phyloP scores from a whole-genome alignment of 2,329 filamentous ascomycete species.

The Moelleriella libera region DNA sequence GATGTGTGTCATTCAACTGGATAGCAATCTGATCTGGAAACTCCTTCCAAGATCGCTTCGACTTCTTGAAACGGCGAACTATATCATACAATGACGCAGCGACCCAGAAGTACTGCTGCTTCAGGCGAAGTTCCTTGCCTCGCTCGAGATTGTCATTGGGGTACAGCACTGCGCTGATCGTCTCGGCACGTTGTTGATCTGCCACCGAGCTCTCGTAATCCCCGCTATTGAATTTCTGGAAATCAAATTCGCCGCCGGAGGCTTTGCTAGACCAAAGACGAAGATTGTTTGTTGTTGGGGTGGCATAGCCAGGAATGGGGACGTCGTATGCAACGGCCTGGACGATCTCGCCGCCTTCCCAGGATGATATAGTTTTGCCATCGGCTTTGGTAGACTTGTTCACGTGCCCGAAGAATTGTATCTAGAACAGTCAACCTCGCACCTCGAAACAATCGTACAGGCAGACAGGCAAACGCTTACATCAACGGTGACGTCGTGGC shows the following conservation, averaged over 20 bases:
- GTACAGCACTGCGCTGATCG: conserved; percentile 92
- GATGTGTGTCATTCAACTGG: conserved; percentile 95
- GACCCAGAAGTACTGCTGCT: conserved; percentile 99
- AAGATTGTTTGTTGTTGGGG: conserved; percentile 86
- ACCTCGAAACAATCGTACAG: not conserved
- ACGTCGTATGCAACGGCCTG: conserved; percentile 90
- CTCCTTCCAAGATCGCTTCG: conserved; percentile 76
- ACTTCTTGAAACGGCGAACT: conserved; percentile 95
- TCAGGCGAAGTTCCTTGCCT: conserved; percentile 91
- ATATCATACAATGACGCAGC: conserved; percentile 94
- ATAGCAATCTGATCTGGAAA: conserved; percentile 94
- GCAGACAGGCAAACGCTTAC: conserved; percentile 23
- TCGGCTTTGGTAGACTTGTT: conserved; percentile 59
- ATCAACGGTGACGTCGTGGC: conserved; percentile 89
- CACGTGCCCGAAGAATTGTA: conserved; percentile 89
- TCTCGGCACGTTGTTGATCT: conserved; percentile 98
- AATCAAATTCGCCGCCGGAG: conserved; percentile 93
- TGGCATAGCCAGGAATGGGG: conserved; percentile 79
- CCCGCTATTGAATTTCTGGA: conserved; percentile 97
- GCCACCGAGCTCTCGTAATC: conserved; percentile 96
- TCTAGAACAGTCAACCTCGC: conserved; percentile 21
- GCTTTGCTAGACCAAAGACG: conserved; percentile 97
- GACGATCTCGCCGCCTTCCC: conserved; percentile 90
- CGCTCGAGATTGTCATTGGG: conserved; percentile 95
- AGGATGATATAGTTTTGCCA: conserved; percentile 61